Conservation (phyloP, 2,329 filamentous ascomycete genomes). For the Furcasterigmium sp. region DNA sequence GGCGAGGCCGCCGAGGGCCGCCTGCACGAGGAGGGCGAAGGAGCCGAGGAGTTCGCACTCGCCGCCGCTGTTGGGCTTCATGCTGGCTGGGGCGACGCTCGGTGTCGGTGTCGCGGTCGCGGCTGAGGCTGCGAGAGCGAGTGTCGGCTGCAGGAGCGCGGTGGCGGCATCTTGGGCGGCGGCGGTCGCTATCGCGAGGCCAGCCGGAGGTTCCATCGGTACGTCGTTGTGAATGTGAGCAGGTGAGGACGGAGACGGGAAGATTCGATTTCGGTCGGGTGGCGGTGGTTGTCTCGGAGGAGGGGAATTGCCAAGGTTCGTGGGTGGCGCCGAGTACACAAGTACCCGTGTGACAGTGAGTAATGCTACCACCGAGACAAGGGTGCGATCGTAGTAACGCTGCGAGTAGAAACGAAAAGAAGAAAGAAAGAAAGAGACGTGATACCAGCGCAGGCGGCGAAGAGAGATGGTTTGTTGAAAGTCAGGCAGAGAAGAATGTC, state of each 20-base stretch:
- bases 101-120: constrained; percentile 21
- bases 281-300: neutral
- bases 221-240: neutral
- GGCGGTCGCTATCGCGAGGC: constrained; percentile 3
- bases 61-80: constrained; percentile 20
- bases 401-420: constrained; percentile 2
- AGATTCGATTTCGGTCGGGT: neutral
- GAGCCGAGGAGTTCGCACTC: constrained; percentile 79
- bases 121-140: constrained; percentile 22
- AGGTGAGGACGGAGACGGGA: neutral
- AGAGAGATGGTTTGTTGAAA: neutral
- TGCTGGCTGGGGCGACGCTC: constrained; percentile 10
- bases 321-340: no score
- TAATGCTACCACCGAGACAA: no score
- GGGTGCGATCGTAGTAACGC: no score
- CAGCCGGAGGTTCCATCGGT: neutral
- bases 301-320: neutral
- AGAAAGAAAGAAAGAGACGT: constrained; percentile 3
- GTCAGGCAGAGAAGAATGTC: neutral
- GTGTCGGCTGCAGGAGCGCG: constrained; percentile 10
- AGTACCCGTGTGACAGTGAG: no score
- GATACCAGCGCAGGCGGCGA: constrained; percentile 2
- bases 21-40: constrained; percentile 88
- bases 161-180: constrained; percentile 2
- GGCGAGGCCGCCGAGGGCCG: constrained; percentile 76